Evolutionary conservation across 495 filamentous ascomycete species (phyloP).

Genomic region (Trichoderma reesei): DNA sequence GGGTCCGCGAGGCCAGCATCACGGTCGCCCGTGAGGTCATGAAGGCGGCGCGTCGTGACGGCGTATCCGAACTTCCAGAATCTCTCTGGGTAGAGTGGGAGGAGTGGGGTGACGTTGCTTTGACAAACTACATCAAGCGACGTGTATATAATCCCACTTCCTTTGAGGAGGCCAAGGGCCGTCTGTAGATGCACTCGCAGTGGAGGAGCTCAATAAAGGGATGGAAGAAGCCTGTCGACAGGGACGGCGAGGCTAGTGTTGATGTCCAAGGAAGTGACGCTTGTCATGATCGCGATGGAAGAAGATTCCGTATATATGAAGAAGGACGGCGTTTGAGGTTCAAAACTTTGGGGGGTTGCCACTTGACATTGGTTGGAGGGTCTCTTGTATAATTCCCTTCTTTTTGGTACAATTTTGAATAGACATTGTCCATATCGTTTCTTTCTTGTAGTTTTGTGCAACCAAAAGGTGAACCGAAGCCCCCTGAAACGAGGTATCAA

Average conservation of each 20-base stretch:
- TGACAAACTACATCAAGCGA: slow-evolving; percentile 70
- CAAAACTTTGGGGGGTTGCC: background rate
- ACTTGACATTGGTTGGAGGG: background rate
- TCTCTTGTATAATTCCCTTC: background rate
- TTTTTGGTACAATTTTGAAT: background rate
- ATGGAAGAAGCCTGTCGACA: background rate
- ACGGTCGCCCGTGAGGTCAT: slow-evolving; percentile 87
- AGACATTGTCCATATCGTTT: background rate
- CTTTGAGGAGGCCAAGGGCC: slow-evolving; percentile 3
- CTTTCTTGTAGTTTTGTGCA: background rate
- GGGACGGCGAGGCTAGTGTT: background rate
- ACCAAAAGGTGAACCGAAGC: no score
- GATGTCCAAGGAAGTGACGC: background rate
- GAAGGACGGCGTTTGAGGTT: background rate
- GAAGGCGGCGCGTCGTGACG: slow-evolving; percentile 62
- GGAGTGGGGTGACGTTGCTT: slow-evolving; percentile 62
- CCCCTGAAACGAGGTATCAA: no score
- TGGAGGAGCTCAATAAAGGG: background rate
- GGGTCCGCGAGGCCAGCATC: slow-evolving; percentile 84
- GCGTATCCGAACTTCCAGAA: slow-evolving; percentile 48
- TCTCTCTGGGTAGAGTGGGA: slow-evolving; percentile 76
- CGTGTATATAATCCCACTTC: slow-evolving; percentile 67
- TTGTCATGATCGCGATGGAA: background rate
- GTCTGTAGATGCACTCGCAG: background rate
- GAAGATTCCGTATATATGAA: background rate